Evolutionary conservation across 306 rosid genomes (phyloP).

Genomic region (Alnus glutinosa): DNA sequence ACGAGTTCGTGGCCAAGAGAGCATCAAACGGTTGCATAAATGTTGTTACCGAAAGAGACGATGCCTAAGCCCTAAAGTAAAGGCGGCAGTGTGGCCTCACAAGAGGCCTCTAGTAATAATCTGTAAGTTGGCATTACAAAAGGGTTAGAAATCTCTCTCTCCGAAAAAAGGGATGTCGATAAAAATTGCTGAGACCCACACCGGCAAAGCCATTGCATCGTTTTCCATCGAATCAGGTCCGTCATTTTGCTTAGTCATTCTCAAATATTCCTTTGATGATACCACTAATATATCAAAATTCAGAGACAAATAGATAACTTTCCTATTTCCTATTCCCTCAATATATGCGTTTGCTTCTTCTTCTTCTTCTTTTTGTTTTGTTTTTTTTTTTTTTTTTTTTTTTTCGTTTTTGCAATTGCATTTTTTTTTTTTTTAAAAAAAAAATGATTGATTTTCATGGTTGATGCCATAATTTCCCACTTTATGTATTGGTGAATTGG

Average conservation of each 20-base stretch:
- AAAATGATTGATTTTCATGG: slow-evolving; percentile 11
- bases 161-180: slow-evolving; percentile 35
- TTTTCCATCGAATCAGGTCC: slow-evolving; percentile 67
- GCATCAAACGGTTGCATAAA: too few relatives aligned
- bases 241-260: slow-evolving; percentile 10
- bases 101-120: too few relatives aligned
- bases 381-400: not conserved
- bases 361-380: not conserved
- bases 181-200: slow-evolving; percentile 44
- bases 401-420: slow-evolving; percentile 11
- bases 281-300: not conserved
- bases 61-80: too few relatives aligned
- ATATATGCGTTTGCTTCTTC: slow-evolving; percentile 4
- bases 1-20: too few relatives aligned
- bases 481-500: not conserved
- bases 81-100: too few relatives aligned
- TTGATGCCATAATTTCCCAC: not conserved
- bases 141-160: slow-evolving; percentile 1
- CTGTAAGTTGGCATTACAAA: too few relatives aligned
- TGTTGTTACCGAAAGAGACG: too few relatives aligned
- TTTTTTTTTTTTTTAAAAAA: not conserved
- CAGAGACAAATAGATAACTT: not conserved
- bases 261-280: not conserved
- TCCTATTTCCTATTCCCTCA: not conserved
- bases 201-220: slow-evolving; percentile 43